Evolutionary conservation across 441 rosid genomes (phyloP).

Genomic region (Flueggea neowawraea): DNA sequence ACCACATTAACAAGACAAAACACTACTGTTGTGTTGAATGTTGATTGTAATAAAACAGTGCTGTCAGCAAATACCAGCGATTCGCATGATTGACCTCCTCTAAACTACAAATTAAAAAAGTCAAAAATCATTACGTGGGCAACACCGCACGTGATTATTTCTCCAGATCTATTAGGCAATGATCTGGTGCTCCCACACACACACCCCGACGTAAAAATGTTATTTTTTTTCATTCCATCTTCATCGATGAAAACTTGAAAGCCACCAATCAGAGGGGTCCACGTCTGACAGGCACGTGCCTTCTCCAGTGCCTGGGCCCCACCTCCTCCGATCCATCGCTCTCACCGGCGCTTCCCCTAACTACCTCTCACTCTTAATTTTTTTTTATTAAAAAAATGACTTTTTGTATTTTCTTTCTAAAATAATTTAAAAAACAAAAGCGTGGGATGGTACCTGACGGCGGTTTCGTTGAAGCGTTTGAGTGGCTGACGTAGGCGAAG

Average conservation of each 20-base stretch:
- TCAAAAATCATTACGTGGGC: slow-evolving; percentile 13
- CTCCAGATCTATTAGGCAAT: background rate
- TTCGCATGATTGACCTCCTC: background rate
- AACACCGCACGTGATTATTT: slow-evolving; percentile 17
- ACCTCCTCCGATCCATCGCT: slow-evolving; percentile 29
- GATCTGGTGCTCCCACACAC: no score
- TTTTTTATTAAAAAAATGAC: no score
- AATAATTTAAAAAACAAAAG: no score
- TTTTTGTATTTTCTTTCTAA: no score
- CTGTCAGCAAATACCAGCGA: no score
- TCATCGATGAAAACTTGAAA: slow-evolving; percentile 2
- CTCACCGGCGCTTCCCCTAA: slow-evolving; percentile 18
- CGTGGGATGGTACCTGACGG: slow-evolving; percentile 71
- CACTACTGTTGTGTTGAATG: no score
- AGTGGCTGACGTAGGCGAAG: slow-evolving; percentile 83
- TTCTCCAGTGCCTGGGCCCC: slow-evolving; percentile 27
- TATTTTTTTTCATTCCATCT: no score
- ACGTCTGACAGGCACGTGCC: slow-evolving; percentile 27
- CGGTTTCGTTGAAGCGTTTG: slow-evolving; percentile 83
- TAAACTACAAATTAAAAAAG: background rate
- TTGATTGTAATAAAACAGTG: no score
- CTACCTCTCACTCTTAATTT: background rate
- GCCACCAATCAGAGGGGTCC: slow-evolving; percentile 20
- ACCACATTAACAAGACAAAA: no score
- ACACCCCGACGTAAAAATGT: no score